A percentile compares a stretch with the other conserved stretches of the same genome.
Conservation (phyloP, 2,329 filamentous ascomycete species). For the Blumeria graminis region DNA sequence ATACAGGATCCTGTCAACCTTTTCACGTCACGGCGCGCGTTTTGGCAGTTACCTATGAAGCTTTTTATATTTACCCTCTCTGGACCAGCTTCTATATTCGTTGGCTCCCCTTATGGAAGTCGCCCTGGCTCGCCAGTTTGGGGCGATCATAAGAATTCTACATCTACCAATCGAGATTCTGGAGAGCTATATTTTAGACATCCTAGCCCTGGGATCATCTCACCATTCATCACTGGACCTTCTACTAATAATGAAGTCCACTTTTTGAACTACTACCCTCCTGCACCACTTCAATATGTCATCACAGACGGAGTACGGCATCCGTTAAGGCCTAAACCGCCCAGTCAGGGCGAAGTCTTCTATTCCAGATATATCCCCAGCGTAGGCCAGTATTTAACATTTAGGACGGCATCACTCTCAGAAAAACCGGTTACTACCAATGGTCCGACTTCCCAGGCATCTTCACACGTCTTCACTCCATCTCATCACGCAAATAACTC, state of each 20-base stretch:
- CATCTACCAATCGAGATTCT: conserved; percentile 11
- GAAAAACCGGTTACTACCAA: conserved; percentile 36
- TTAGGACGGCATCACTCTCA: conserved; percentile 57
- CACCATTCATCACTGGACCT: conserved; percentile 27
- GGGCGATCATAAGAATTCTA: conserved; percentile 15
- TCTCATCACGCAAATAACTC: conserved; percentile 11
- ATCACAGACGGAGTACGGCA: conserved; percentile 61
- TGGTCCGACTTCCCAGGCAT: conserved; percentile 23
- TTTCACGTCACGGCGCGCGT: conserved; percentile 59
- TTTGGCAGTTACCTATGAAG: conserved; percentile 79
- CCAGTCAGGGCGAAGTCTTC: conserved; percentile 72
- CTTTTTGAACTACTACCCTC: conserved; percentile 76
- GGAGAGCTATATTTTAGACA: conserved; percentile 11
- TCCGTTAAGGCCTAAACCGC: conserved; percentile 67
- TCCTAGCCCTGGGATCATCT: conserved; percentile 16
- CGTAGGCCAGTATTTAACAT: conserved; percentile 62
- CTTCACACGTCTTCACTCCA: conserved; percentile 11
- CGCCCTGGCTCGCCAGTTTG: conserved; percentile 27
- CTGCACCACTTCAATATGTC: conserved; percentile 56
- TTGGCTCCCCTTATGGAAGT: conserved; percentile 28
- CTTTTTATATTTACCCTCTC: conserved; percentile 74
- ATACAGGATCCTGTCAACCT: conserved; percentile 49
- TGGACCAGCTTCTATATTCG: conserved; percentile 16
- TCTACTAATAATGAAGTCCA: conserved; percentile 57
- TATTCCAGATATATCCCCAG: conserved; percentile 75